Base-by-base conservation (phyloP, 2,329 filamentous ascomycete species). In the Fusarium albosuccineum region DNA sequence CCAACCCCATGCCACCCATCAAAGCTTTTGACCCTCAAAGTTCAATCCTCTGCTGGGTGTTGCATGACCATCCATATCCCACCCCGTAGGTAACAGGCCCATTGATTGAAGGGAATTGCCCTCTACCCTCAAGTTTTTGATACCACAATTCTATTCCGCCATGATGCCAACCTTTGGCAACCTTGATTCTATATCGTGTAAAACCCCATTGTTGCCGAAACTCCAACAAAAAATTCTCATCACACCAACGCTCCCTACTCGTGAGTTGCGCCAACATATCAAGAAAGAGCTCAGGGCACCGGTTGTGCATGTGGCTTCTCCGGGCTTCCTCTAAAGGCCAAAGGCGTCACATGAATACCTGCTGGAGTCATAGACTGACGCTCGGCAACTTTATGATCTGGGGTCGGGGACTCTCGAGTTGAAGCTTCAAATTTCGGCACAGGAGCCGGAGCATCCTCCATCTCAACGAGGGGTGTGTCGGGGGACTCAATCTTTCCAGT, bases 251-350 rank as follows among this genome's bases (percentile, higher is more conserved):
- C 27, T 36, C 56, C 54, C 59, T 70, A 80, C 44, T 79, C 68
- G 22, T 70, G 69, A 26, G 64, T 72, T 27, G 65, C 72, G n/a
- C 70, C 70, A 34, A 79, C 73, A 62, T 77, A 22, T 22, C 22
- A 22, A 22, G 22, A 72, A 34, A 81, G 68, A 16, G 77, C 69
- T 40, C 75, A 68, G 17, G 71, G 66, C 26, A 62, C 70, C 9
- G 75, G 71, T 34, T 79, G 68, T 46, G 74, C 72, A 53, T 80
- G 78, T 51, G 79, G 72, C 78, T 89, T 89, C 73, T 89, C 88
- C 26, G 87, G 87, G 71, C 87, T 89, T 67, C 85, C 85, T 72
- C 87, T 85, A 79, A 87, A 87, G 71, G 87, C 86, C 70, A 90
- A 76, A 30, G 85, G 78, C 13, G 82, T 84, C 27, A 81, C 73